Percentiles rank a stretch among this genome's conserved stretches.
These are phyloP conservation scores for Pleurotus sapidus DNA, from an alignment of 768 basidiomycete genomes.

Conservation along the genomic window DNA sequence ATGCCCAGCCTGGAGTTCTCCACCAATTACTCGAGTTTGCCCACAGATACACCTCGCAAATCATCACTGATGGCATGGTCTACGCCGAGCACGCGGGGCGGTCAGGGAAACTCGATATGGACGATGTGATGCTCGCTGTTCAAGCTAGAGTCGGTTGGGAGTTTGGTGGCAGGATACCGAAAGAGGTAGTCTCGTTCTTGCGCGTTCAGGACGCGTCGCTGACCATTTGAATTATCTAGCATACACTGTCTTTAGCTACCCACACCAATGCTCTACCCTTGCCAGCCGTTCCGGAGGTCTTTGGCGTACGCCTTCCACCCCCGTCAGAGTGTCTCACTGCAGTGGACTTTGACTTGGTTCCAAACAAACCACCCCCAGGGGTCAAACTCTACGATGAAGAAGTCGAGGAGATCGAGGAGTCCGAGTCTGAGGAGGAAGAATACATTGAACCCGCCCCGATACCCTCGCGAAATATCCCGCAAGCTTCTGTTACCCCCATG, in stretches of 20 bases:
- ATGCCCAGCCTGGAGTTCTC: conserved; percentile 82
- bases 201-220: not conserved
- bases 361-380: conserved; percentile 79
- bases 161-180: conserved; percentile 84
- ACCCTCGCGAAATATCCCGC: conserved; percentile 27
- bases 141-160: conserved; percentile 93
- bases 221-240: conserved; percentile 37
- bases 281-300: conserved; percentile 84
- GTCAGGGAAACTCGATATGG: conserved; percentile 76
- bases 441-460: conserved; percentile 71
- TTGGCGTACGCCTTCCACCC: conserved; percentile 80
- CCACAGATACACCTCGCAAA: conserved; percentile 79
- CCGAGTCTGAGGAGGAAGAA: conserved; percentile 60
- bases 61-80: conserved; percentile 80
- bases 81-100: conserved; percentile 87
- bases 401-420: conserved; percentile 79
- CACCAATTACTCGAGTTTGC: conserved; percentile 88
- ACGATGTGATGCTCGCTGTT: conserved; percentile 77
- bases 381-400: conserved; percentile 78
- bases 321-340: conserved; percentile 68
- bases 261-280: conserved; percentile 81
- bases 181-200: conserved; percentile 57
- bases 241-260: conserved; percentile 74
- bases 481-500: conserved; percentile 17
- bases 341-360: conserved; percentile 84